Evolutionary conservation across 1,284 basidiomycete species (phyloP), one percentile per base, ranked within the genome.

Genomic region (Trichosporon sp.): DNA sequence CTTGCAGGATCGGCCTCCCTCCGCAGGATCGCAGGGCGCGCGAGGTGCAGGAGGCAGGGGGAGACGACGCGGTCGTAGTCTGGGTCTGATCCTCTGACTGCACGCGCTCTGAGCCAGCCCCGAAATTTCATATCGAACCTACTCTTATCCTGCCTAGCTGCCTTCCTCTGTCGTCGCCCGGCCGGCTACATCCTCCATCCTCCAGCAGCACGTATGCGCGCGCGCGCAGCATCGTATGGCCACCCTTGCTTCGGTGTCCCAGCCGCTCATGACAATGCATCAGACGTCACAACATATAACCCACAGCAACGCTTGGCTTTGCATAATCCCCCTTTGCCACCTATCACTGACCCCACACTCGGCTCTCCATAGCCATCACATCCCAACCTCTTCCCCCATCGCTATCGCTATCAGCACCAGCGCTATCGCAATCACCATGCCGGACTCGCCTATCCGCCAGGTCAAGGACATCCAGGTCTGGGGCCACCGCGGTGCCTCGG

Each of bases 401-500:
- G n/a, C n/a, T n/a, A n/a, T n/a, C n/a, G n/a, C n/a, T n/a, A n/a
- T n/a, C n/a, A n/a, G n/a, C 57, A 14, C 34, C 5, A 4, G 34
- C 11, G 3, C 34, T 37, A 11, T 16, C 13, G 34, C 34, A 11
- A 29, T 31, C 49, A 36, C 49, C 23, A 56, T 56, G 60, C 14
- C 49, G 27, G 49, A 54, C 49, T 46, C 64, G 6, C 57, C 64
- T 11, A 8, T 40, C 36, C 61, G 72, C 59, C 32, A 68, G 60
- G 69, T 71, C 34, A 69, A 72, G 60, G 75, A 80, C 40, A 70
- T 77, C 84, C 89, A 92, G 72, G 95, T 92, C 79, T 95, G 92
- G 92, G 92, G 92, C 66, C 93, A 96, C 79, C 88, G 93, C 66
- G 93, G 93, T 61, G 93, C 94, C 80, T 80, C 89, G 84, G 79